Evolutionary conservation across 768 basidiomycete genomes (phyloP).

Genomic region (Kwoniella newhampshirensis): DNA sequence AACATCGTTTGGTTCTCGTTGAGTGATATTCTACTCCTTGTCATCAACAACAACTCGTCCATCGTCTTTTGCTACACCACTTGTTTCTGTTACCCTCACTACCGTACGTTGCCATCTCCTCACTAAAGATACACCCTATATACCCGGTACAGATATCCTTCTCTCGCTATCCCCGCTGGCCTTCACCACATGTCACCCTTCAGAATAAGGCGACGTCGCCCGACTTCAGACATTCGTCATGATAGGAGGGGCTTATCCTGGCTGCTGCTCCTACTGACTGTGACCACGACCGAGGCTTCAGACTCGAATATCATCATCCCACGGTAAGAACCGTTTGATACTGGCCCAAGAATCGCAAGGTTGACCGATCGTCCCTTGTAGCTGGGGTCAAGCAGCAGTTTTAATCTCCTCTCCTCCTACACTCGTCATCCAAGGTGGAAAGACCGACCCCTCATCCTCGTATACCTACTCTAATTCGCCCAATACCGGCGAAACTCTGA

Average conservation of each 20-base stretch:
- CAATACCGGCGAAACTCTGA: slow-evolving; percentile 68
- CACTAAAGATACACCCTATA: not conserved
- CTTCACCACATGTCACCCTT: not conserved
- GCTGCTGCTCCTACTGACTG: not conserved
- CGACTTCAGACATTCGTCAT: too few relatives aligned
- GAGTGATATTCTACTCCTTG: too few relatives aligned
- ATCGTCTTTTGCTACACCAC: too few relatives aligned
- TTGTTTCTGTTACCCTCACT: too few relatives aligned
- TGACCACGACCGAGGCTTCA: not conserved
- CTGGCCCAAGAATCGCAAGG: slow-evolving; percentile 1
- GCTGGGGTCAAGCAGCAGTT: slow-evolving; percentile 80
- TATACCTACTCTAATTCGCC: slow-evolving; percentile 75
- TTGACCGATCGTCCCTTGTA: slow-evolving; percentile 45
- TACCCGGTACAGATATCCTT: not conserved
- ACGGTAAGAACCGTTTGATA: slow-evolving; percentile 19
- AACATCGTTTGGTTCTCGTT: too few relatives aligned
- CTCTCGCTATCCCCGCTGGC: not conserved
- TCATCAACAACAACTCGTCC: too few relatives aligned
- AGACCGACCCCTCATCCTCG: slow-evolving; percentile 67
- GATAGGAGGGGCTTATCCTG: too few relatives aligned
- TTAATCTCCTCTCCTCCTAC: slow-evolving; percentile 55
- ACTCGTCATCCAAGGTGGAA: slow-evolving; percentile 76
- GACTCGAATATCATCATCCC: slow-evolving; percentile 13
- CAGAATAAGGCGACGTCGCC: too few relatives aligned
- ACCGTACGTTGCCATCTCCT: not conserved